Percentiles rank a stretch among this genome's conserved stretches.
phyloP scores from a whole-genome alignment of 1,139 yeast genomes.

The Scheffersomyces insectosa region DNA sequence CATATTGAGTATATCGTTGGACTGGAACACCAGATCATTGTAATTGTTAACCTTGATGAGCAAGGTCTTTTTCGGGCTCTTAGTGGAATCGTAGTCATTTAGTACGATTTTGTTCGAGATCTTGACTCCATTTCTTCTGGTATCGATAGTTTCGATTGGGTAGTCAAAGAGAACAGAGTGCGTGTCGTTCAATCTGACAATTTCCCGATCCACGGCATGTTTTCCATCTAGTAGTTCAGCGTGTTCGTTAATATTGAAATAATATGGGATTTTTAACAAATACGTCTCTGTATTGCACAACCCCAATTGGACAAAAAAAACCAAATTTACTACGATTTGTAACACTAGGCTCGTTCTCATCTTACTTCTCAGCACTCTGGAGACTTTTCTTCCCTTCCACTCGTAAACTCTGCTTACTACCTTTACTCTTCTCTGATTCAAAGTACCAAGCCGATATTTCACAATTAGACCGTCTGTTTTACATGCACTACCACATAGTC shows the following conservation, averaged over 20 bases:
- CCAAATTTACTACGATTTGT: too few species aligned
- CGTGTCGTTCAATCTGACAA: constrained; percentile 22
- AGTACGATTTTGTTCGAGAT: constrained; percentile 4
- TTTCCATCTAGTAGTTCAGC: constrained; percentile 5
- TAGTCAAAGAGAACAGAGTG: constrained; percentile 28
- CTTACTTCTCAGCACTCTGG: too few species aligned
- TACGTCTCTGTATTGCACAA: constrained; percentile 43
- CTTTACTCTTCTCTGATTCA: too few species aligned
- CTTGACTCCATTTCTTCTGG: background rate
- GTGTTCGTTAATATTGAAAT: constrained; percentile 34
- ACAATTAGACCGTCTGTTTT: too few species aligned
- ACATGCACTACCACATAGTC: too few species aligned
- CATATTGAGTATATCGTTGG: constrained; percentile 34
- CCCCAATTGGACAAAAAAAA: background rate
- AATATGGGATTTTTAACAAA: constrained; percentile 33
- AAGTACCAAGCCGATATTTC: too few species aligned
- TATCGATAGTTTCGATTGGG: constrained; percentile 24
- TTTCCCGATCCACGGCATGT: constrained; percentile 1
- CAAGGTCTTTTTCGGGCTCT: constrained; percentile 17
- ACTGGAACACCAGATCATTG: constrained; percentile 22
- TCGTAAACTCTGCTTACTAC: too few species aligned
- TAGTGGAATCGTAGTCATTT: constrained; percentile 16
- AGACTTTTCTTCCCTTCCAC: too few species aligned
- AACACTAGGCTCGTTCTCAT: too few species aligned
- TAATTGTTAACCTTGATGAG: constrained; percentile 39